Evolutionary conservation across 2,329 filamentous ascomycete genomes (phyloP), one percentile per base, ranked within the genome.

Genomic region (Endocalyx cinctus): DNA sequence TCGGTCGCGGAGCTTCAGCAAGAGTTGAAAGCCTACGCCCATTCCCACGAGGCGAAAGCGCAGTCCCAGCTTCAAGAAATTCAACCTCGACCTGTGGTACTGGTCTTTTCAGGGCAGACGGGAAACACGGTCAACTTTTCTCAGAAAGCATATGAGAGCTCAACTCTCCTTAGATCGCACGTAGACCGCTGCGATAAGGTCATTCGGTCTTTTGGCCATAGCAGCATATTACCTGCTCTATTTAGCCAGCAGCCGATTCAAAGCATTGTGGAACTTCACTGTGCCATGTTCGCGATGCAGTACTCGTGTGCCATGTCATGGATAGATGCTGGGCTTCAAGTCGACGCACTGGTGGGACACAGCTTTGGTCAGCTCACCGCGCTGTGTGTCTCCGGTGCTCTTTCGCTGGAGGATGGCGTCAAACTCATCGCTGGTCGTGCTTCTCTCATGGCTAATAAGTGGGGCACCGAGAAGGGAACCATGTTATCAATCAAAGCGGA

Each of bases 341-440:
- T 42, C 2, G 40, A 17, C 2, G 51, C 49, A 2, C 44, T 62
- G 0, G 51, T 67, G 0, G 65, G 64, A 3, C 63, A 68, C 38
- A 63, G 57, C 37, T 62, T 66, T 16, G 66, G 66, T 3, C 56
- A 69, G 45, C 46, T 69, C 5, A 59, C 59, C 0, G 63, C 63
- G 0, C 46, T 66, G 0, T 62, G 58, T 32, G 37, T 67, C 0
- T 46, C 60, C 0, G 55, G 58, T 1, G 41, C 44, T 0, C 33
- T 68, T 4, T 43, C 35, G 0, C 33, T 64, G 1, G 6, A 37
- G 10, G 58, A 64, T 19, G 45, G 58, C 0, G 14, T 68, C 8
- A 50, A 31, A 10, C 7, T 59, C 3, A 45, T 63, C 0, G 31
- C 35, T 5, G 41, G 36, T 0, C 47, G 63, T 1, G 60, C 62